phyloP scores from a whole-genome alignment of 2,329 filamentous ascomycete genomes.

The Balansia obtecta region DNA sequence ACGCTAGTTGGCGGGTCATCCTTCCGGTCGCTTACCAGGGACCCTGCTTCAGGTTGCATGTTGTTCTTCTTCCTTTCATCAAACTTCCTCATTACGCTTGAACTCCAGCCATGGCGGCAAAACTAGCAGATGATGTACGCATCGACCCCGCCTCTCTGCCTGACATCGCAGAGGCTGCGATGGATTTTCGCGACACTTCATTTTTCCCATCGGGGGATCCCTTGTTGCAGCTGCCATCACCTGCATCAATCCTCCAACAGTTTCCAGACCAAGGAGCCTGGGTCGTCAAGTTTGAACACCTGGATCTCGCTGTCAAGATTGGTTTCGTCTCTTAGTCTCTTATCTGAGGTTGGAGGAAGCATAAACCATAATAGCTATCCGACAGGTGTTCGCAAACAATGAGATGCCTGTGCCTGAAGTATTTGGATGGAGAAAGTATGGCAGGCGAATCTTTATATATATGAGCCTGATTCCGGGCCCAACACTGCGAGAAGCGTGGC shows the following conservation, averaged over 20 bases:
- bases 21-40: too few relatives aligned
- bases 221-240: not conserved
- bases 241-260: not conserved
- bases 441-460: constrained; percentile 9
- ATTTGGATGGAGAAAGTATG: not conserved
- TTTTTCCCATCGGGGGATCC: not conserved
- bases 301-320: not conserved
- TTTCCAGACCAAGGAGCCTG: not conserved
- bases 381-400: not conserved
- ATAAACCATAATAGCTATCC: not conserved
- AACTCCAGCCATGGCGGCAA: not conserved
- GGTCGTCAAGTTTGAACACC: not conserved
- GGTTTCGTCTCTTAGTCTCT: not conserved
- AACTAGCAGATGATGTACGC: not conserved
- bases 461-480: constrained; percentile 11
- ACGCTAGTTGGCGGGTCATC: too few relatives aligned
- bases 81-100: not conserved
- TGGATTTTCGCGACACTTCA: not conserved
- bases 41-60: too few relatives aligned
- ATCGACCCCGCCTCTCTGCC: not conserved
- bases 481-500: constrained; percentile 12
- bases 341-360: not conserved
- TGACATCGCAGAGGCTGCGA: not conserved
- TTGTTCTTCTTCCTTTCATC: not conserved
- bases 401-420: not conserved